Base-by-base conservation (phyloP, 148 eudicot species). In the Mesembryanthemum crystallinum region DNA sequence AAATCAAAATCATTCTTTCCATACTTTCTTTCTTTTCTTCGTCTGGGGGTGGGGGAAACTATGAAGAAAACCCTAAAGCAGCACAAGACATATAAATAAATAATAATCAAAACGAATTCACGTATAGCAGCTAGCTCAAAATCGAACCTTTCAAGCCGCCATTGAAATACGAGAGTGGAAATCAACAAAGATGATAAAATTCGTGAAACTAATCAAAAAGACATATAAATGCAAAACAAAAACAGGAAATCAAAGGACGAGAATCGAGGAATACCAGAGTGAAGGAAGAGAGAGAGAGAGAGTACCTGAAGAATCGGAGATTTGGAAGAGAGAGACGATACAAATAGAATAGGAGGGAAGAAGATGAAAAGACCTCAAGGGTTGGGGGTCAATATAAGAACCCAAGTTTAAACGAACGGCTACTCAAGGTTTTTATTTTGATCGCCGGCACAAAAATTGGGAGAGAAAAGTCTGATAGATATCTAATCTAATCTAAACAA, bases 251-350 rank as follows among this genome's bases (percentile, higher is more conserved):
- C 30, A 51, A 29, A 5, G 42, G 29, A 4, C 42, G 39, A 37
- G 29, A 76, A 76, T 30, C 30, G 25, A 47, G 17, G 24, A 32
- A 21, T 7, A 24, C 11, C 23, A 45, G 30, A 32, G 18, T 45
- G 76, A n/a, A 6, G 70, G 65, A 37, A 29, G 51, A 54, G 21
- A 57, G 13, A 29, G 55, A 52, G n/a, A 55, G 12, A 28, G 8
- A 24, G 43, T 76, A 81, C 83, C 83, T 66, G 69, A 81, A 23
- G 24, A 58, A 81, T 62, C 54, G 57, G 68, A 27, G 52, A 57
- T 20, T 28, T 23, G 8, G 29, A 17, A 29, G 75, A 71, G 27
- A 32, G 43, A 25, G 43, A 25, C 55, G n/a, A 29, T 28, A 32
- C 13, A 30, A 37, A 35, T 35, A 6, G 39, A 35, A 35, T 35